Evolutionary conservation across 331 rosid genomes (phyloP).

Genomic region (Cucumis variabilis): DNA sequence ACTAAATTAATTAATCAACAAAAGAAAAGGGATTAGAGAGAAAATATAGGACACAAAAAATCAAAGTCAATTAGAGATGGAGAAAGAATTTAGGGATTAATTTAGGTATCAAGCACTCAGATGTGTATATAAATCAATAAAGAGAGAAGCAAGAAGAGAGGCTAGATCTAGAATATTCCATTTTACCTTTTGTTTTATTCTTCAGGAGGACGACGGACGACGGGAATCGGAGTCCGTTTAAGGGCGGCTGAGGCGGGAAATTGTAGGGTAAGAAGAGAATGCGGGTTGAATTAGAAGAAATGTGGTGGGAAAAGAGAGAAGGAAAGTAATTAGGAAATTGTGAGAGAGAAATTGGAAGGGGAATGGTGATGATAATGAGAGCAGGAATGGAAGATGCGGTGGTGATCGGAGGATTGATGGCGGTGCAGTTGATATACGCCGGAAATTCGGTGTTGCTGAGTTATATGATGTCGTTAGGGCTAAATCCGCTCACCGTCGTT

Average conservation of each 20-base stretch:
- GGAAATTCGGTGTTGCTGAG: conserved; percentile 64
- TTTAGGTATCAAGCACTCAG: background rate
- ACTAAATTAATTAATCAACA: background rate
- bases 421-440: conserved; percentile 68
- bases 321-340: background rate
- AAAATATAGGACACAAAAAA: background rate
- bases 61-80: conserved; percentile 14
- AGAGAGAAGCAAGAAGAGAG: background rate
- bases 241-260: background rate
- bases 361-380: background rate
- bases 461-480: conserved; percentile 71
- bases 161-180: background rate
- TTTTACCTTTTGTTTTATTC: background rate
- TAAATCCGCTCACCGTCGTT: conserved; percentile 61
- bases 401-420: conserved; percentile 61
- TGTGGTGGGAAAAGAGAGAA: background rate
- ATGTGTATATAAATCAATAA: too few relatives aligned
- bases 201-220: background rate
- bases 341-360: background rate
- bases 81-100: conserved; percentile 12
- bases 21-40: background rate
- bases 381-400: conserved; percentile 14
- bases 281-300: background rate
- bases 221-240: background rate
- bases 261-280: conserved; percentile 22